A percentile compares a stretch with the other conserved stretches of the same genome.
Conservation (phyloP, 2,329 filamentous ascomycete genomes). For the Aspergillus melleus region DNA sequence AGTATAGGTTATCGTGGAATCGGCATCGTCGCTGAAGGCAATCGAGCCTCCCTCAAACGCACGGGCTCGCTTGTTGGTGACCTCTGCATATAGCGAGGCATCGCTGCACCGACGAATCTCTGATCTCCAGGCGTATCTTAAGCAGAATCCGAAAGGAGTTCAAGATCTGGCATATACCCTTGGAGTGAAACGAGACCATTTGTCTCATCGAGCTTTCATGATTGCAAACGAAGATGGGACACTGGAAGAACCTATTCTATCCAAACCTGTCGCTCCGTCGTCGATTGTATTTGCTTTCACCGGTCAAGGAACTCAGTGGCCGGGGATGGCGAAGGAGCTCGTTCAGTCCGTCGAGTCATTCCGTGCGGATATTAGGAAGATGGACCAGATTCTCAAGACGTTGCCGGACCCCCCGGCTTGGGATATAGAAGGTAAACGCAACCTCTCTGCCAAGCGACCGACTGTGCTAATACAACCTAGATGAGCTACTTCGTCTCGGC, state of each 20-base stretch:
- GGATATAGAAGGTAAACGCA: background rate
- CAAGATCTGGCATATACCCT: constrained; percentile 1
- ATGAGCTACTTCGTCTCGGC: background rate
- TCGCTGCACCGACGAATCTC: background rate
- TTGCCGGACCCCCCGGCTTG: background rate
- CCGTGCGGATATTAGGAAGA: background rate
- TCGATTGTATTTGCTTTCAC: constrained; percentile 22
- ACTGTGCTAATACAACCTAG: background rate
- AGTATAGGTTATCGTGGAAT: background rate
- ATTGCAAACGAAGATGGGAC: background rate
- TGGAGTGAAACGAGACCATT: background rate
- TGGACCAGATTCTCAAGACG: background rate
- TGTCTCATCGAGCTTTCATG: background rate
- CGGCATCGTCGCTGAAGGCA: background rate
- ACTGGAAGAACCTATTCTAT: background rate
- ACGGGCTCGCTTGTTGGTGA: background rate
- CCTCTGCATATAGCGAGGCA: background rate
- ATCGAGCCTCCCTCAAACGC: background rate
- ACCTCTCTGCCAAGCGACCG: background rate
- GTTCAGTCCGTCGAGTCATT: background rate
- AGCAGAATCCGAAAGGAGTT: background rate
- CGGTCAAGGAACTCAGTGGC: constrained; percentile 29
- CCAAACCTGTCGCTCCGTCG: background rate
- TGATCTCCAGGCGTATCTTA: background rate
- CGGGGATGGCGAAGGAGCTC: constrained; percentile 1